These are phyloP conservation scores for Dichotomopilus funicola DNA, from an alignment of 2,329 filamentous ascomycete genomes.

Conservation along the genomic window DNA sequence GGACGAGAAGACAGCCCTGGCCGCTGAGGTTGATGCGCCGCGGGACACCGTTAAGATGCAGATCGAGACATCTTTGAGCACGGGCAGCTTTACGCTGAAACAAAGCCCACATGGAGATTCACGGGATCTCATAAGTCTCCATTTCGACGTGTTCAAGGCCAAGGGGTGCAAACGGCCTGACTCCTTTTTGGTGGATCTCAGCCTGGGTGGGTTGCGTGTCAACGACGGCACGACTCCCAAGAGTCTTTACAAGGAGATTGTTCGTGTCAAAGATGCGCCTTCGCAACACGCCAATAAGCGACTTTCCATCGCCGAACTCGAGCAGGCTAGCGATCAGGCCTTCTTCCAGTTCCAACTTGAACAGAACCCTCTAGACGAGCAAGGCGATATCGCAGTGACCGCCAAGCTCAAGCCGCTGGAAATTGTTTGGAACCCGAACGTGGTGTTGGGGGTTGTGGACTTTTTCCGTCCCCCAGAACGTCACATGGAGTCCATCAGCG, in stretches of 20 bases:
- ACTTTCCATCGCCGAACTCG: constrained; percentile 49
- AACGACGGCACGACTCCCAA: constrained; percentile 93
- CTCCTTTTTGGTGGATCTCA: constrained; percentile 80
- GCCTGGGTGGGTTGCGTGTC: constrained; percentile 84
- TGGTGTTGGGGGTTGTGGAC: constrained; percentile 81
- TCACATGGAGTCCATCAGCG: constrained; percentile 97
- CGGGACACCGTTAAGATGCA: constrained; percentile 90
- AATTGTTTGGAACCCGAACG: constrained; percentile 94
- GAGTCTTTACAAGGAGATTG: constrained; percentile 89
- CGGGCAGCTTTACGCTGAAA: constrained; percentile 91
- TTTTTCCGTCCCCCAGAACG: constrained; percentile 96
- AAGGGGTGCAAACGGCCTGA: constrained; percentile 86
- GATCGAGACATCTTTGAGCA: constrained; percentile 85
- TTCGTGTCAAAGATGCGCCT: constrained; percentile 85
- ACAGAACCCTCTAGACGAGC: constrained; percentile 87
- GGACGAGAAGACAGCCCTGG: constrained; percentile 88
- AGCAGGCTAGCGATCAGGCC: constrained; percentile 51
- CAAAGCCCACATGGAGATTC: constrained; percentile 72
- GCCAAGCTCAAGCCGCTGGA: constrained; percentile 93
- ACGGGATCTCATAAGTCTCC: constrained; percentile 77
- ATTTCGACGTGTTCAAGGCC: constrained; percentile 92
- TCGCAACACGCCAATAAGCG: constrained; percentile 40
- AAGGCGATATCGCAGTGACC: constrained; percentile 83
- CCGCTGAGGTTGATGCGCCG: constrained; percentile 82
- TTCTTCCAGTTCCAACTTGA: constrained; percentile 93